Evolutionary conservation across 73 alveolate species (phyloP).

Genomic region (Paramecium primaurelia): DNA sequence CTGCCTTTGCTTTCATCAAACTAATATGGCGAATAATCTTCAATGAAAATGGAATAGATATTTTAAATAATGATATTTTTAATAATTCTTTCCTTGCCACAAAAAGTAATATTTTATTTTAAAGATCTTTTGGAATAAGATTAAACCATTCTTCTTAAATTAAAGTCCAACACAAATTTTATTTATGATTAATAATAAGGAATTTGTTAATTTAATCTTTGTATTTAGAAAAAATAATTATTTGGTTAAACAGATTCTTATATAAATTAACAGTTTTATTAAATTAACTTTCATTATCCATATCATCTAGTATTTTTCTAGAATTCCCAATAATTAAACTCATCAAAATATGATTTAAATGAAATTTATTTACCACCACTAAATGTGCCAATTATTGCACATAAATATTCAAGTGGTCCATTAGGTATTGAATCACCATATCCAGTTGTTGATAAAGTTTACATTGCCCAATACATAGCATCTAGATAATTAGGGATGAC

Average conservation of each 20-base stretch:
- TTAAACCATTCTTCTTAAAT: background rate
- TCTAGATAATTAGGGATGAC: conserved; percentile 22
- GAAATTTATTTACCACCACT: too few species aligned
- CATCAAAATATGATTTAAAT: too few species aligned
- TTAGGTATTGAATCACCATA: conserved; percentile 71
- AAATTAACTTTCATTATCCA: conserved; percentile 22
- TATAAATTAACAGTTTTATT: background rate
- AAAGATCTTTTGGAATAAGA: background rate
- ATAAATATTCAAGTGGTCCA: conserved; percentile 48
- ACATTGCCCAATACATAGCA: conserved; percentile 68
- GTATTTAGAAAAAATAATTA: background rate
- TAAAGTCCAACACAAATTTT: background rate
- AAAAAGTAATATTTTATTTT: background rate
- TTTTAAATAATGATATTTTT: background rate
- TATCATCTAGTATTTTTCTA: background rate
- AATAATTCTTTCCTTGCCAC: background rate
- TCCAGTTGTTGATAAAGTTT: conserved; percentile 76
- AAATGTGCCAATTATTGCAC: conserved; percentile 66
- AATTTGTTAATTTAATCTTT: background rate
- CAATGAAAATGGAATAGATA: background rate
- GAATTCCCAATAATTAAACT: conserved; percentile 76
- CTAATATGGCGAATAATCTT: background rate
- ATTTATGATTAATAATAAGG: background rate
- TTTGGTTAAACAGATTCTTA: background rate
- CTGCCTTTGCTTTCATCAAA: background rate